Evolutionary conservation across 1,284 basidiomycete species (phyloP).

Genomic region (Ceratobasidium theobromae): DNA sequence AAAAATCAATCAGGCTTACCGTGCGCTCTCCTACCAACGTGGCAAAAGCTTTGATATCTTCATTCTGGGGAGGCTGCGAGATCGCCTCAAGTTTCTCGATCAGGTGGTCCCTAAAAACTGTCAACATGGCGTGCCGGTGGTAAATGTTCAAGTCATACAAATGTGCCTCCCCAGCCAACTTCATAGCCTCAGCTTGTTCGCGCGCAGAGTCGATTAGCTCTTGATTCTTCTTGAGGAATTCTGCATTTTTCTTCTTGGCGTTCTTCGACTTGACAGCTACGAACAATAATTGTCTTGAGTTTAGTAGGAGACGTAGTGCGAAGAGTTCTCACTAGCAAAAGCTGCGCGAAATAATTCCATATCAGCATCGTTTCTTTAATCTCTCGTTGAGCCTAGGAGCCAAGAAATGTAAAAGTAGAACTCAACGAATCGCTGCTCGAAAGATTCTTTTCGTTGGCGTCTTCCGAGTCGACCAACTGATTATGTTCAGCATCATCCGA

Average conservation of each 20-base stretch:
- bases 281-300: neutral
- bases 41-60: neutral
- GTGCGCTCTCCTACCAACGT: neutral
- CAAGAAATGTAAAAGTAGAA: neutral
- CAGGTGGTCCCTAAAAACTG: neutral
- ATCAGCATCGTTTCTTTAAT: conserved; percentile 11
- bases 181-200: conserved; percentile 19
- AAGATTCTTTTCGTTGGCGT: neutral
- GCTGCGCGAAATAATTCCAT: conserved; percentile 20
- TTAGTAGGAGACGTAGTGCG: neutral
- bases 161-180: conserved; percentile 5
- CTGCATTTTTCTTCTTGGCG: conserved; percentile 11
- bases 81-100: neutral
- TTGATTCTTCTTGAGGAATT: conserved; percentile 20
- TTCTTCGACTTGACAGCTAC: conserved; percentile 27
- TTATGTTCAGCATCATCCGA: neutral
- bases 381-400: neutral
- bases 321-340: conserved; percentile 13
- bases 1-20: neutral
- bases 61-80: neutral
- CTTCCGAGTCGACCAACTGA: neutral
- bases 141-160: neutral
- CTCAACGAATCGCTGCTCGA: conserved; percentile 17
- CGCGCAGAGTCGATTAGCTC: neutral
- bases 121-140: neutral